Percentiles rank a stretch among this genome's conserved stretches.
phyloP scores from a whole-genome alignment of 1,284 basidiomycete genomes.

The Puccinia polysora region DNA sequence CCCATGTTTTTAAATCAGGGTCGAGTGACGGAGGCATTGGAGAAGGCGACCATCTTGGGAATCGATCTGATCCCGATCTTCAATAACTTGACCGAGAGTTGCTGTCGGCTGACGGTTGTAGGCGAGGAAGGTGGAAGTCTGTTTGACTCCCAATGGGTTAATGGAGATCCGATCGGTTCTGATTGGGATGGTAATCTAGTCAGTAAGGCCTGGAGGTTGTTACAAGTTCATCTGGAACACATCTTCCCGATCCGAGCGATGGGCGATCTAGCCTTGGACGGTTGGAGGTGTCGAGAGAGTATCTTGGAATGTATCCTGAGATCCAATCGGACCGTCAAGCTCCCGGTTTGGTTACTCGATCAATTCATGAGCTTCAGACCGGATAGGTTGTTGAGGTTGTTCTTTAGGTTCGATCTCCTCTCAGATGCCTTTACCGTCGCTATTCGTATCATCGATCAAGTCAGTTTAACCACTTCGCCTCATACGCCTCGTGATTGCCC shows the following conservation, averaged over 20 bases:
- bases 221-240: slow-evolving; percentile 21
- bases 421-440: slow-evolving; percentile 70
- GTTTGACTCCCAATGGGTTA: slow-evolving; percentile 31
- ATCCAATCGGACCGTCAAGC: slow-evolving; percentile 59
- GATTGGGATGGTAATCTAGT: slow-evolving; percentile 11
- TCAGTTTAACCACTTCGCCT: slow-evolving; percentile 53
- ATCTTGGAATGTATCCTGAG: slow-evolving; percentile 71
- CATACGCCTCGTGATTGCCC: neutral
- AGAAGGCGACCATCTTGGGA: slow-evolving; percentile 45
- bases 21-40: slow-evolving; percentile 37
- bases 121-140: neutral
- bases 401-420: slow-evolving; percentile 71
- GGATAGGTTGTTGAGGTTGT: slow-evolving; percentile 70
- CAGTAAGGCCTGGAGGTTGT: slow-evolving; percentile 24
- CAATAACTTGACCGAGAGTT: slow-evolving; percentile 59
- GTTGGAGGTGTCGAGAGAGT: slow-evolving; percentile 46
- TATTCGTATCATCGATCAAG: slow-evolving; percentile 66
- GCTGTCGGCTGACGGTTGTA: slow-evolving; percentile 24
- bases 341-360: slow-evolving; percentile 77
- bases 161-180: neutral
- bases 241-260: slow-evolving; percentile 1
- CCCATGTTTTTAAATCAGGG: slow-evolving; percentile 37
- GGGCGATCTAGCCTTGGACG: neutral
- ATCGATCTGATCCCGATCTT: slow-evolving; percentile 59
- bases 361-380: slow-evolving; percentile 63